Evolutionary conservation across 176 grass and related monocot species (phyloP).

Genomic region (Carex parvula): DNA sequence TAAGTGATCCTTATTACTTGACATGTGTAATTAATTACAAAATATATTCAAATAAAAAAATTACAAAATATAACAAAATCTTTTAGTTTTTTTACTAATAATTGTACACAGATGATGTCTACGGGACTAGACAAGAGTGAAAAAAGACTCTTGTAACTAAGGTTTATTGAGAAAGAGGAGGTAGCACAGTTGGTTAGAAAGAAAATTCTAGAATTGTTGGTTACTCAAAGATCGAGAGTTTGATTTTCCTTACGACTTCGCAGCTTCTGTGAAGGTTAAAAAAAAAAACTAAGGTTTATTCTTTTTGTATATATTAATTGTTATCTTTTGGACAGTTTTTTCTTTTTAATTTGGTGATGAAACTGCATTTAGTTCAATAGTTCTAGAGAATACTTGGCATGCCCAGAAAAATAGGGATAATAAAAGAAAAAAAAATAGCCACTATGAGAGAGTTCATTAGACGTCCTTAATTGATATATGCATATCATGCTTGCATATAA

Average conservation of each 20-base stretch:
- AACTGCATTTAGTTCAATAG: too few relatives aligned
- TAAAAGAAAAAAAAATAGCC: too few relatives aligned
- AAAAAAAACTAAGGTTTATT: too few relatives aligned
- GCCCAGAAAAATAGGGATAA: too few relatives aligned
- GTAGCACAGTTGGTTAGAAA: too few relatives aligned
- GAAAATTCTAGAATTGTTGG: too few relatives aligned
- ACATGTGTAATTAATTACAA: background rate
- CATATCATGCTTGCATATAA: constrained; percentile 20
- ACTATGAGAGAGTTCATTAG: background rate
- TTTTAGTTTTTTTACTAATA: constrained; percentile 9
- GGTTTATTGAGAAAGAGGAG: constrained; percentile 3
- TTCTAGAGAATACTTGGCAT: too few relatives aligned
- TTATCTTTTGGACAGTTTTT: background rate
- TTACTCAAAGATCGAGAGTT: too few relatives aligned
- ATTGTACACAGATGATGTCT: background rate
- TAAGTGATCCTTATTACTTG: background rate
- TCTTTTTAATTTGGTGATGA: background rate
- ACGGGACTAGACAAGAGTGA: background rate
- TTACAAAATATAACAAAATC: background rate
- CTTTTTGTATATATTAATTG: background rate
- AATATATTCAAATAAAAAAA: background rate
- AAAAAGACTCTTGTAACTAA: constrained; percentile 45
- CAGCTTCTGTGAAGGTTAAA: too few relatives aligned
- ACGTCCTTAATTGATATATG: background rate
- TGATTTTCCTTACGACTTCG: too few relatives aligned